Evolutionary conservation across 2,329 filamentous ascomycete species (phyloP).

Genomic region (Venturia asperata): DNA sequence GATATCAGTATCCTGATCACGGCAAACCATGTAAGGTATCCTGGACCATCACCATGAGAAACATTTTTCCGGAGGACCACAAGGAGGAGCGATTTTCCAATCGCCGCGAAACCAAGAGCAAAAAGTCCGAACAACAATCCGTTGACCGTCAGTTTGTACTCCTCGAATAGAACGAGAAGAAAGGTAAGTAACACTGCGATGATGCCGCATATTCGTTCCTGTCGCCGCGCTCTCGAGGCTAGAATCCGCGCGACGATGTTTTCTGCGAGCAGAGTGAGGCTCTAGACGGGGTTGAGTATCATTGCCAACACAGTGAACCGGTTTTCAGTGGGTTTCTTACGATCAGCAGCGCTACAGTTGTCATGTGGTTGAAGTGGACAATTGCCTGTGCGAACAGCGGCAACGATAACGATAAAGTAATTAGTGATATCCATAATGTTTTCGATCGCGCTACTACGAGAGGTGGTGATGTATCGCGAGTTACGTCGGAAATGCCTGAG

Average conservation of each 20-base stretch:
- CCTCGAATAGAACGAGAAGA: constrained; percentile 24
- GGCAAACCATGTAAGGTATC: neutral
- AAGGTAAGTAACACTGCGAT: constrained; percentile 22
- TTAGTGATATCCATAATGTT: neutral
- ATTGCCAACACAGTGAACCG: neutral
- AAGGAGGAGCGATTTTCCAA: constrained; percentile 21
- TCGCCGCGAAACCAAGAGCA: constrained; percentile 23
- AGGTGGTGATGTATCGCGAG: neutral
- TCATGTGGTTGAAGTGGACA: constrained; percentile 29
- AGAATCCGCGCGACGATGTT: constrained; percentile 15
- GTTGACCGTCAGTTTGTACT: constrained; percentile 27
- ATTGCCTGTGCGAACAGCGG: constrained; percentile 27
- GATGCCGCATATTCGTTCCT: neutral
- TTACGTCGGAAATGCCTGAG: too few relatives aligned
- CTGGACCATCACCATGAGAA: neutral
- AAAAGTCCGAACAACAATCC: constrained; percentile 25
- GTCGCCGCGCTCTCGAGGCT: constrained; percentile 19
- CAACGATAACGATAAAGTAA: constrained; percentile 24
- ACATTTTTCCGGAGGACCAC: neutral
- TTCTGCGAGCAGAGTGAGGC: neutral
- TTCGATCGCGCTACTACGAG: neutral
- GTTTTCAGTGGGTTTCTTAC: constrained; percentile 23
- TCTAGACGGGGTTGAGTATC: neutral
- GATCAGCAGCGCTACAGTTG: constrained; percentile 28
- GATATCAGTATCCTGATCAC: neutral